These are phyloP conservation scores for Nemania serpens DNA, from an alignment of 2,329 filamentous ascomycete genomes.

Conservation along the genomic window DNA sequence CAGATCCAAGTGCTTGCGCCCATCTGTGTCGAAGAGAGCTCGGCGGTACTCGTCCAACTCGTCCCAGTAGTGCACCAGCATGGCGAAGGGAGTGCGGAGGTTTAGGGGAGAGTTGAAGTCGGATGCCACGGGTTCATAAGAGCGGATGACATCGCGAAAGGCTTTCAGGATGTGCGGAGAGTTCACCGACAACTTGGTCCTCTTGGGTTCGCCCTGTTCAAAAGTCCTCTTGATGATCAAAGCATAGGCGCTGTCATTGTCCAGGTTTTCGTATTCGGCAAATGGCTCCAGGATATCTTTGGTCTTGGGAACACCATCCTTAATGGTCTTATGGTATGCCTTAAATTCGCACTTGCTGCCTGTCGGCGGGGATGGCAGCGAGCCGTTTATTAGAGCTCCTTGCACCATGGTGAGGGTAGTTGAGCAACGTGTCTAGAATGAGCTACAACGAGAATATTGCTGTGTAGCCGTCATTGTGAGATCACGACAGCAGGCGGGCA, in stretches of 20 bases:
- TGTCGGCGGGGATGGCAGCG: not conserved
- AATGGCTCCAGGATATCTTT: slow-evolving; percentile 33
- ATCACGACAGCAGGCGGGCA: slow-evolving; percentile 1
- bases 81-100: slow-evolving; percentile 34
- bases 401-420: slow-evolving; percentile 8
- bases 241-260: slow-evolving; percentile 34
- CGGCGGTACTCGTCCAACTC: slow-evolving; percentile 34
- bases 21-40: slow-evolving; percentile 3
- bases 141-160: slow-evolving; percentile 34
- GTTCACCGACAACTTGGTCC: slow-evolving; percentile 35
- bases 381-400: not conserved
- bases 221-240: slow-evolving; percentile 34
- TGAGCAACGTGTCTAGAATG: not conserved
- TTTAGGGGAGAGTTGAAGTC: slow-evolving; percentile 36
- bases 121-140: slow-evolving; percentile 34
- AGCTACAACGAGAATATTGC: not conserved
- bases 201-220: slow-evolving; percentile 26
- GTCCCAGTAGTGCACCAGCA: slow-evolving; percentile 39
- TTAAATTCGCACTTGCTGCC: slow-evolving; percentile 37
- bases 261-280: slow-evolving; percentile 19
- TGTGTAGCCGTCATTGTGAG: slow-evolving; percentile 1
- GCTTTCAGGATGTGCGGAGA: slow-evolving; percentile 37
- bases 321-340: slow-evolving; percentile 31
- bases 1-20: slow-evolving; percentile 34
- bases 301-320: slow-evolving; percentile 20